Conservation (phyloP, 306 rosid species). For the Boehmeria nivea region DNA sequence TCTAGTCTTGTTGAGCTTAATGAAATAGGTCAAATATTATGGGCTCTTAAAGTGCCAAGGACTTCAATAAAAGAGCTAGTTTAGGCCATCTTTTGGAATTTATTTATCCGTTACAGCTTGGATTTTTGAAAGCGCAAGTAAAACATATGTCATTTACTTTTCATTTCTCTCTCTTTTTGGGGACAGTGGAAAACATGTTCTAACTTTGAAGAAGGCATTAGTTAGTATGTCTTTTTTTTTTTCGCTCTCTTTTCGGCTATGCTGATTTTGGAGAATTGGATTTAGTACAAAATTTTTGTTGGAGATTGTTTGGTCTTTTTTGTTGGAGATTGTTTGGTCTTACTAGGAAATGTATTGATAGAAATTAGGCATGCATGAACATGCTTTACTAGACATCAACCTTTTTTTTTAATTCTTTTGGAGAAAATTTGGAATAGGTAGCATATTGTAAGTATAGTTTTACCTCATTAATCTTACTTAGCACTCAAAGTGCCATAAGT, state of each 20-base stretch:
- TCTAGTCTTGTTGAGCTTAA: not conserved
- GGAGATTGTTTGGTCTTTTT: not conserved
- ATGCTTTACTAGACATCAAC: no score
- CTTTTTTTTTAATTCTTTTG: no score
- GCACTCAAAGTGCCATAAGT: no score
- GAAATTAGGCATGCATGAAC: no score
- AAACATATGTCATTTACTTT: not conserved
- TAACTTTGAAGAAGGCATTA: not conserved
- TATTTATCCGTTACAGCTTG: no score
- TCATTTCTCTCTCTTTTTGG: not conserved
- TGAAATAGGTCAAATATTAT: slow-evolving; percentile 14
- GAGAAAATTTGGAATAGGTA: no score
- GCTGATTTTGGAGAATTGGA: slow-evolving; percentile 4
- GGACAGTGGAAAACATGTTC: slow-evolving; percentile 10
- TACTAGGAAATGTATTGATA: no score
- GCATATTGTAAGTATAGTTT: no score
- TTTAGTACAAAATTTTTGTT: not conserved
- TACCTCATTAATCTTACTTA: no score
- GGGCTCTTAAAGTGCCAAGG: slow-evolving; percentile 15
- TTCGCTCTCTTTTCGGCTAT: not conserved
- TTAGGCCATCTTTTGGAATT: not conserved
- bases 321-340: not conserved
- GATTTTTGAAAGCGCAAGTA: not conserved
- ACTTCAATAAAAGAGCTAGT: not conserved
- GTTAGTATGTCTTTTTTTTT: not conserved